phyloP scores from a whole-genome alignment of 2,329 filamentous ascomycete species.

The Beauveria varroae region DNA sequence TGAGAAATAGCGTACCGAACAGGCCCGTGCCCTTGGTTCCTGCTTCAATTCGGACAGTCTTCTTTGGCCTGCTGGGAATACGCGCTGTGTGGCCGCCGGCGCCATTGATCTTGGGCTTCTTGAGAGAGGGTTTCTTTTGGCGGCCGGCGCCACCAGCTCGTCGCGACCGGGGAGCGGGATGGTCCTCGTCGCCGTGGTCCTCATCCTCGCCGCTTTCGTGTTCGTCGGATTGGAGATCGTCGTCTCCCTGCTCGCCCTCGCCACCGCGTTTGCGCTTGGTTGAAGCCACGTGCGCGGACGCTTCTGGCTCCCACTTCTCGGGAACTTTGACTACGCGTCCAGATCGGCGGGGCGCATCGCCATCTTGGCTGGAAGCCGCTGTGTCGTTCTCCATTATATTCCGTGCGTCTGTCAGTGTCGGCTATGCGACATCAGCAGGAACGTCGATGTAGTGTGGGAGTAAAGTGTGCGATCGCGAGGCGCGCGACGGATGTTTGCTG shows the following conservation, averaged over 20 bases:
- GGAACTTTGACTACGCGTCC: conserved; percentile 59
- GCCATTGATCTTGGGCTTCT: conserved; percentile 57
- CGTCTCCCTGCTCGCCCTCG: conserved; percentile 37
- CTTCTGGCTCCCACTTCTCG: conserved; percentile 51
- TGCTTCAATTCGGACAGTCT: conserved; percentile 44
- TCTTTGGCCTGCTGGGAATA: conserved; percentile 48
- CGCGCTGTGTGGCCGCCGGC: conserved; percentile 33
- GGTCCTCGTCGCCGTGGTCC: conserved; percentile 39
- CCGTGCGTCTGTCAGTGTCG: background rate
- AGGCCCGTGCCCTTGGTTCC: conserved; percentile 45
- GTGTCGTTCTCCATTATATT: conserved; percentile 49
- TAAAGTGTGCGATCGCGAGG: conserved; percentile 18
- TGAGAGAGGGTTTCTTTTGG: conserved; percentile 50
- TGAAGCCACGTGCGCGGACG: conserved; percentile 29
- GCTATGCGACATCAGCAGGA: conserved; percentile 15
- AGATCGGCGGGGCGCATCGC: conserved; percentile 55
- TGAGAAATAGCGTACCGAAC: conserved; percentile 38
- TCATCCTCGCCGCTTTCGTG: conserved; percentile 35
- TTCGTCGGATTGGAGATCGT: conserved; percentile 39
- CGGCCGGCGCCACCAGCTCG: conserved; percentile 36
- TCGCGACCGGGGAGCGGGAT: conserved; percentile 29
- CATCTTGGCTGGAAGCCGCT: conserved; percentile 42
- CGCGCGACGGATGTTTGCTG: conserved; percentile 18
- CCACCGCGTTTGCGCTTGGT: conserved; percentile 53
- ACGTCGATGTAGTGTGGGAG: background rate